A percentile compares a stretch with the other conserved stretches of the same genome.
phyloP scores from a whole-genome alignment of 2,329 filamentous ascomycete species.

The Penicillium hordei region DNA sequence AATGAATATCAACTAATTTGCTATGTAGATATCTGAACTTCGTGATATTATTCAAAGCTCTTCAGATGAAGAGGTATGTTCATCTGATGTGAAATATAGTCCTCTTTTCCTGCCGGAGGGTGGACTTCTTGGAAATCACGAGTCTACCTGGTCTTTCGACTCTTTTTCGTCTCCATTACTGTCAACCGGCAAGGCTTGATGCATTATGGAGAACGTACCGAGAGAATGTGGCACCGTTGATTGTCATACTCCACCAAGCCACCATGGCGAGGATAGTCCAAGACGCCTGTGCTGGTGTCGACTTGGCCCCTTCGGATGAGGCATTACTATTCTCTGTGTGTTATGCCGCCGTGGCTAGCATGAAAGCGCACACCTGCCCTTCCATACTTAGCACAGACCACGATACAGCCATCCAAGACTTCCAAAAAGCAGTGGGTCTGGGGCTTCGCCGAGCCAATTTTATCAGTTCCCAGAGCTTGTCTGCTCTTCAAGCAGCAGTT shows the following conservation, averaged over 20 bases:
- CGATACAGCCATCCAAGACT: conserved; percentile 4
- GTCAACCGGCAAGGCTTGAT: background rate
- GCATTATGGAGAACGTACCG: conserved; percentile 15
- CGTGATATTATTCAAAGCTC: background rate
- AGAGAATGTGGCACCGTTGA: conserved; percentile 23
- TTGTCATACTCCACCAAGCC: conserved; percentile 18
- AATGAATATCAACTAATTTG: background rate
- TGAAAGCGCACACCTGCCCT: conserved; percentile 13
- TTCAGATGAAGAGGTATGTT: background rate
- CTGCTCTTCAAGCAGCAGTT: conserved; percentile 19
- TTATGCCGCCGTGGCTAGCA: conserved; percentile 19
- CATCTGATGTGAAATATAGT: background rate
- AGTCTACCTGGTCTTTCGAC: background rate
- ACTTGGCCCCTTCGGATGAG: background rate
- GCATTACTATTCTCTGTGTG: conserved; percentile 15
- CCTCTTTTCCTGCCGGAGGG: background rate
- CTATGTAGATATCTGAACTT: background rate
- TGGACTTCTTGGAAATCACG: background rate
- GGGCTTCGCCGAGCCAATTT: conserved; percentile 16
- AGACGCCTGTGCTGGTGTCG: background rate
- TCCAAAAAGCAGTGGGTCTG: conserved; percentile 9
- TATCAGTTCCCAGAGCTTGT: conserved; percentile 11
- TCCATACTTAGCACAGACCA: conserved; percentile 4
- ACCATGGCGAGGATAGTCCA: conserved; percentile 8
- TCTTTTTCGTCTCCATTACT: background rate